Base-by-base conservation (phyloP, 495 filamentous ascomycete species). In the Delitschia confertaspora region DNA sequence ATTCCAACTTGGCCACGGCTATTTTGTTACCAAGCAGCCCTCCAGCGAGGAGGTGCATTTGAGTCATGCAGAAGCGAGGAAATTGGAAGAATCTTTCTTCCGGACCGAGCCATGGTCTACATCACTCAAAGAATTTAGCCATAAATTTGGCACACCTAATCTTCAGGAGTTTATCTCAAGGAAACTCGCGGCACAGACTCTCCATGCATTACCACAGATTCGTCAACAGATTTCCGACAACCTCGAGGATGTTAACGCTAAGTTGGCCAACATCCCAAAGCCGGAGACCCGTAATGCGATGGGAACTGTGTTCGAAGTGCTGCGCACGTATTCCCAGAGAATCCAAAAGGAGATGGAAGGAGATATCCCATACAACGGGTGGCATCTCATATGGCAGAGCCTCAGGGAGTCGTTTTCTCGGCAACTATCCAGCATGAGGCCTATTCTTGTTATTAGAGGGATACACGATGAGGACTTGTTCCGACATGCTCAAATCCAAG, bases 1-100 rank as follows among this genome's bases (percentile, higher is more conserved):
- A 4, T 79, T 81, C 42, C 26, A 43, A 0, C 69, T 82, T 0
- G 81, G 80, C 0, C 68, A 81, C 26, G 66, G 61, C 5, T 73
- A 71, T 42, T 71, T 58, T 37, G 65, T 71, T 1, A 70, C 68
- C 8, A 73, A 72, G 44, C 64, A 69, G 27, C 69, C 63, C 0
- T 48, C 61, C 9, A 63, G 67, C 31, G 52, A 55, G 2, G 62
- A 62, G 3, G 51, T 73, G 0, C 56, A 61, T 1, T 59, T 69
- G 24, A 47, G 45, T 18, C 62, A 65, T 22, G 18, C 19, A 8
- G 46, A 64, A 27, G 70, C 70, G 1, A 57, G 70, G 3, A 38
- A 38, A 1, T 39, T 51, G 7, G 69, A 73, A 40, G 21, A 43
- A 0, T 47, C 46, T 0, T 72, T 71, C 42, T 19, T 41, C 6